These are phyloP conservation scores for Aspergillus fumigatiaffinis DNA, from an alignment of 2,329 filamentous ascomycete genomes.

Conservation along the genomic window DNA sequence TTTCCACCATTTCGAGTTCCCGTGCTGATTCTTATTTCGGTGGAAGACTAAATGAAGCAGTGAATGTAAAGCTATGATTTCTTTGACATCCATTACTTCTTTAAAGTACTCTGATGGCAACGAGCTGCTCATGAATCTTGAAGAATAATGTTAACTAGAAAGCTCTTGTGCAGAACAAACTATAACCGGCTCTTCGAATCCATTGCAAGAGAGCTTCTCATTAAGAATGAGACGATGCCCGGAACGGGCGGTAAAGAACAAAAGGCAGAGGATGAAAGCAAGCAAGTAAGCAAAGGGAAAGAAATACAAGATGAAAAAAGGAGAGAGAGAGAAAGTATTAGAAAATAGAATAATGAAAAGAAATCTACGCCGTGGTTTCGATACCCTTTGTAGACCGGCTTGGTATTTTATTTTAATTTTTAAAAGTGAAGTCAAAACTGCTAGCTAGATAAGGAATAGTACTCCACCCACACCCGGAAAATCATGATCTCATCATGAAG, in stretches of 20 bases:
- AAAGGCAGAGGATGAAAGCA: neutral
- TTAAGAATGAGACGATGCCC: neutral
- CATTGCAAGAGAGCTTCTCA: neutral
- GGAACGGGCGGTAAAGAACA: neutral
- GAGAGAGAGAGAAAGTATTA: no score
- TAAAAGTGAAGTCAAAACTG: neutral
- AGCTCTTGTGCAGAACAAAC: neutral
- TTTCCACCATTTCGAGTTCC: conserved; percentile 75
- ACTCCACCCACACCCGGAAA: neutral
- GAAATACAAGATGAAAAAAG: neutral
- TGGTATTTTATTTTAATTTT: no score
- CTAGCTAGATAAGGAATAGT: neutral
- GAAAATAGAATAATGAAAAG: neutral
- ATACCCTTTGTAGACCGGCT: neutral
- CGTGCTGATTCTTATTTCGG: conserved; percentile 90
- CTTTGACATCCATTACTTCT: conserved; percentile 25
- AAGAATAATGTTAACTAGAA: neutral
- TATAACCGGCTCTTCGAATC: neutral
- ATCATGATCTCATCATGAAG: neutral
- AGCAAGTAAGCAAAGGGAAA: neutral
- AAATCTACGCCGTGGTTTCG: neutral
- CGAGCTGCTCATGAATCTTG: neutral
- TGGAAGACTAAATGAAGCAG: conserved; percentile 68
- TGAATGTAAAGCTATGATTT: conserved; percentile 30
- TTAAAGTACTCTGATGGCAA: neutral